phyloP scores from a whole-genome alignment of 2,329 filamentous ascomycete genomes.

The Botryotinia narcissicola region DNA sequence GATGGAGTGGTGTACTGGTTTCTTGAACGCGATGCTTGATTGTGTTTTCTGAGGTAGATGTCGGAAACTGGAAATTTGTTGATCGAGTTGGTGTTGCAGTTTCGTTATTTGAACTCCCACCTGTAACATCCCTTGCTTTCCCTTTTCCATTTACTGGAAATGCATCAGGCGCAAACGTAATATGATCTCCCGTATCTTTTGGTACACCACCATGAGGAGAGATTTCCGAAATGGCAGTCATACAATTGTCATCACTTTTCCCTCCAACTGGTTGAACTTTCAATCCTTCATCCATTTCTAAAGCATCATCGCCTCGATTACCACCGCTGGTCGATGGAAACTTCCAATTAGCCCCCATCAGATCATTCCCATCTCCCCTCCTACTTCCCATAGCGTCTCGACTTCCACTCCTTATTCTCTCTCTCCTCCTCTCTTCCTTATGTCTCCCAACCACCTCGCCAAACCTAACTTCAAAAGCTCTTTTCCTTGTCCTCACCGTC shows the following conservation, averaged over 20 bases:
- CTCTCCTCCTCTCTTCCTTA: neutral
- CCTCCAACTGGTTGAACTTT: neutral
- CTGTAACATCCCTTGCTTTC: neutral
- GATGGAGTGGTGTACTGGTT: neutral
- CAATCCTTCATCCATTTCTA: neutral
- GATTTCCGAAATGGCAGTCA: conserved; percentile 3
- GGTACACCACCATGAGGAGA: neutral
- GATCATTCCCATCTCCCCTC: neutral
- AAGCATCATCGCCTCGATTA: neutral
- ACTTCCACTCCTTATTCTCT: neutral
- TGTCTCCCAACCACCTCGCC: conserved; percentile 31
- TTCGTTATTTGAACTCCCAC: neutral
- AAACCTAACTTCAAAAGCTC: conserved; percentile 62
- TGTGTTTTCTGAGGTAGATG: neutral
- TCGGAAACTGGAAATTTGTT: neutral
- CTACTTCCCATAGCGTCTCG: neutral
- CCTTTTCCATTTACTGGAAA: neutral
- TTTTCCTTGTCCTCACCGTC: conserved; percentile 59
- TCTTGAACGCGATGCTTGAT: neutral
- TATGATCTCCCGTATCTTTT: conserved; percentile 3
- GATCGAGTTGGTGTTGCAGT: neutral
- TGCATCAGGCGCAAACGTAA: conserved; percentile 4
- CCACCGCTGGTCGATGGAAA: neutral
- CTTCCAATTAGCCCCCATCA: neutral
- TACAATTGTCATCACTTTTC: neutral